Evolutionary conservation across 2,329 filamentous ascomycete species (phyloP).

Genomic region (Sarocladium strictum): DNA sequence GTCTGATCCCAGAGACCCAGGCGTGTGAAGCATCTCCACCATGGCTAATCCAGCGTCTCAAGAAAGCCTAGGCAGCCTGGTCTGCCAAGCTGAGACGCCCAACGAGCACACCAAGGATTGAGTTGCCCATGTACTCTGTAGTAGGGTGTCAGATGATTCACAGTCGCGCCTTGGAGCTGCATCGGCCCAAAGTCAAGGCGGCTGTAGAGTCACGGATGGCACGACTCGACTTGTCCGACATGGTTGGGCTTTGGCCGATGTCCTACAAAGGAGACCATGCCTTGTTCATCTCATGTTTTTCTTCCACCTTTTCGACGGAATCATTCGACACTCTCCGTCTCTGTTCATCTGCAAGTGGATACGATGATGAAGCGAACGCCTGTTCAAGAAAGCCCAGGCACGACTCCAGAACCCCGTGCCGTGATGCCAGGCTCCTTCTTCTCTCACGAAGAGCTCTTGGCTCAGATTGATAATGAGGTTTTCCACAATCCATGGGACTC

Average conservation of each 20-base stretch:
- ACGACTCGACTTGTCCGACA: background rate
- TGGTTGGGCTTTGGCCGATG: background rate
- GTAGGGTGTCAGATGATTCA: background rate
- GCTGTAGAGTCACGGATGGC: background rate
- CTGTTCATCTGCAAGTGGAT: background rate
- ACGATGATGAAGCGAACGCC: background rate
- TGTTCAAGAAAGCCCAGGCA: background rate
- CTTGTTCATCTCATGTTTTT: background rate
- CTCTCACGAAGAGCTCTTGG: constrained; percentile 22
- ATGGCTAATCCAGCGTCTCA: background rate
- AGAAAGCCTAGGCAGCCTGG: constrained; percentile 7
- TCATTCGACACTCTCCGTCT: background rate
- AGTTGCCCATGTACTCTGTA: no score
- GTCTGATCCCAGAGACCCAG: background rate
- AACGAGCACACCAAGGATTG: background rate
- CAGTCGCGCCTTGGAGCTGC: background rate
- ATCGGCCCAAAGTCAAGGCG: background rate
- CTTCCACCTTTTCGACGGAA: background rate
- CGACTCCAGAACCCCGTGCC: constrained; percentile 1
- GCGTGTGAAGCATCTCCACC: background rate
- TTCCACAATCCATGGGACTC: background rate
- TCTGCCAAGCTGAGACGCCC: background rate
- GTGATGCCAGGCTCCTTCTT: constrained; percentile 24
- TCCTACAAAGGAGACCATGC: background rate
- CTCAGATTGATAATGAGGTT: background rate